Conservation (phyloP, 2,329 filamentous ascomycete genomes). For the Grosmannia serpens region DNA sequence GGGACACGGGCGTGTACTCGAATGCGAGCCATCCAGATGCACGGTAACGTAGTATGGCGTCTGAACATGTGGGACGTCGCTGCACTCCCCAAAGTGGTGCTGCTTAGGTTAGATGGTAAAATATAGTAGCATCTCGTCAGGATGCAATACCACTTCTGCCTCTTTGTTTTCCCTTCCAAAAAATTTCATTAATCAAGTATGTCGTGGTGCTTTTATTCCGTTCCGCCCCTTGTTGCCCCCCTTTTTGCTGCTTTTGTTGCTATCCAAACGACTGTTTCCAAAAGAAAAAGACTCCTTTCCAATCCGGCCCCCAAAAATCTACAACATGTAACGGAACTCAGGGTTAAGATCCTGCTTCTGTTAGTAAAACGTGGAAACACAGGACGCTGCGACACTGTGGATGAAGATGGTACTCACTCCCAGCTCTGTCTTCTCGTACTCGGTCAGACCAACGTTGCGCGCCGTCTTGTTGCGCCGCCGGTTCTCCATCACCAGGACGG, state of each 20-base stretch:
- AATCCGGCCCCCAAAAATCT: constrained; percentile 1
- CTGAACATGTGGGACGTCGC: neutral
- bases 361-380: constrained; percentile 2
- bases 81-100: neutral
- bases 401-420: constrained; percentile 21
- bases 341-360: constrained; percentile 21
- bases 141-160: neutral
- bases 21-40: constrained; percentile 12
- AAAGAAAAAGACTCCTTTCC: neutral
- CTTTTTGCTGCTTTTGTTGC: neutral
- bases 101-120: neutral
- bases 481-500: constrained; percentile 50
- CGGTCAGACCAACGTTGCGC: constrained; percentile 17
- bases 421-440: constrained; percentile 27
- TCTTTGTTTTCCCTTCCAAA: neutral
- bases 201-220: neutral
- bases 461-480: constrained; percentile 36
- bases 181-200: neutral
- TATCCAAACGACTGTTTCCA: neutral
- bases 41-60: neutral
- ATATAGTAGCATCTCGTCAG: neutral
- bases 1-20: constrained; percentile 35
- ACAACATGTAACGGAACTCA: constrained; percentile 25
- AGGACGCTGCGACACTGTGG: neutral
- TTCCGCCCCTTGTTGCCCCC: neutral